These are phyloP conservation scores for Candida tropicalis DNA, from an alignment of 1,139 yeast genomes.

Conservation along the genomic window DNA sequence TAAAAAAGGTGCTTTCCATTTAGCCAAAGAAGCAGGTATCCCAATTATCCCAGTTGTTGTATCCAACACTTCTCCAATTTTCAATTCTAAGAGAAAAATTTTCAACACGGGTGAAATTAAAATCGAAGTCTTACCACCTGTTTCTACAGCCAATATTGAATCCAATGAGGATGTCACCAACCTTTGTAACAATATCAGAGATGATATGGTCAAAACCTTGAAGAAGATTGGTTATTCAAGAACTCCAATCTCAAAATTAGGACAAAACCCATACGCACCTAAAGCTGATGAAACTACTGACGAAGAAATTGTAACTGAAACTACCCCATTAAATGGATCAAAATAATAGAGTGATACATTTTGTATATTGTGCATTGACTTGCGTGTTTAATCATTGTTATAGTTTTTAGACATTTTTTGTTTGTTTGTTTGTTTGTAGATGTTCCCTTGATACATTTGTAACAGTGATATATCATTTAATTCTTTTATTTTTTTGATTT, in stretches of 20 bases:
- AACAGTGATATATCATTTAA: too few relatives aligned
- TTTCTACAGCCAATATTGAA: conserved; percentile 55
- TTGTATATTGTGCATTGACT: neutral
- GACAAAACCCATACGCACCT: conserved; percentile 13
- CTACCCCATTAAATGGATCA: conserved; percentile 20
- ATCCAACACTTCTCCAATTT: conserved; percentile 77
- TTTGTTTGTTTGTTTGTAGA: too few relatives aligned
- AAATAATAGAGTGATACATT: neutral
- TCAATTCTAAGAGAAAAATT: conserved; percentile 56
- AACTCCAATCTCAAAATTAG: conserved; percentile 13
- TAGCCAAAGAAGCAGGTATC: conserved; percentile 88
- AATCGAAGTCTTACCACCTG: conserved; percentile 69
- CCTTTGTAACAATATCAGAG: conserved; percentile 43
- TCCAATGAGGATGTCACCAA: conserved; percentile 61
- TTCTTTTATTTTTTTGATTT: neutral
- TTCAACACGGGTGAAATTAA: conserved; percentile 66
- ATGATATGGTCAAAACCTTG: conserved; percentile 32
- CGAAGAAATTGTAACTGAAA: conserved; percentile 23
- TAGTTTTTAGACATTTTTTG: too few relatives aligned
- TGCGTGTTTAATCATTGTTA: too few relatives aligned
- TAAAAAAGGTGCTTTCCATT: conserved; percentile 97
- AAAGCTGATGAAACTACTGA: conserved; percentile 14
- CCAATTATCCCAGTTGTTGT: conserved; percentile 90
- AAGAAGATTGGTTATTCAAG: conserved; percentile 38
- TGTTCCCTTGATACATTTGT: too few relatives aligned